Conservation (phyloP, 2,329 filamentous ascomycete genomes). For the Aureobasidium zeae region DNA sequence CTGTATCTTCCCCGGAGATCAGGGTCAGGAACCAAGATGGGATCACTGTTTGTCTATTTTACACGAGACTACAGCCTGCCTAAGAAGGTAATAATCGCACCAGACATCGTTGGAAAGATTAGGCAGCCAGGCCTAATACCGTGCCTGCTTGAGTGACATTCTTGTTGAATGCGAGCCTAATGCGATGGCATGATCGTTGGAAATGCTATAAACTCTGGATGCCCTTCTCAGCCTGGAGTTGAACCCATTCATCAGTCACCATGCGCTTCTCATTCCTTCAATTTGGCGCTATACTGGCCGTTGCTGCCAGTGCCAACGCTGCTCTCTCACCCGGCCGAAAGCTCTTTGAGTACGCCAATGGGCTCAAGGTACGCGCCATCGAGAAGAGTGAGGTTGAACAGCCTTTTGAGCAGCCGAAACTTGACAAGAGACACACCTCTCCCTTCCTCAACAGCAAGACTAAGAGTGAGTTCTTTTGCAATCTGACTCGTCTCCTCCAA, state of each 20-base stretch:
- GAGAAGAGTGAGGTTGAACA: slow-evolving; percentile 14
- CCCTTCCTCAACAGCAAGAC: slow-evolving; percentile 17
- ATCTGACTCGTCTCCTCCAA: background rate
- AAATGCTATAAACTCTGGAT: slow-evolving; percentile 6
- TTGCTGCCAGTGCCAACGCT: slow-evolving; percentile 10
- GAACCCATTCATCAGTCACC: background rate
- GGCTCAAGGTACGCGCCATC: slow-evolving; percentile 8
- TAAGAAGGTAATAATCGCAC: slow-evolving; percentile 8
- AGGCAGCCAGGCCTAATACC: background rate
- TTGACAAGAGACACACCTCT: slow-evolving; percentile 18
- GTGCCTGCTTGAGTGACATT: slow-evolving; percentile 4
- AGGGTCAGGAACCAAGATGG: slow-evolving; percentile 4
- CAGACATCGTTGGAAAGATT: background rate
- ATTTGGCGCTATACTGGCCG: slow-evolving; percentile 14
- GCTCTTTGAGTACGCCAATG: slow-evolving; percentile 12
- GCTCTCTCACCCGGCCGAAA: slow-evolving; percentile 14
- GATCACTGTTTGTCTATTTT: slow-evolving; percentile 8
- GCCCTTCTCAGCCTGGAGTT: background rate
- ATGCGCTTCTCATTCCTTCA: slow-evolving; percentile 14
- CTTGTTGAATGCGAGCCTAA: background rate
- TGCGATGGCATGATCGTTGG: background rate
- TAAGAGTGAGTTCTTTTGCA: slow-evolving; percentile 11
- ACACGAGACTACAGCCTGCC: slow-evolving; percentile 11
- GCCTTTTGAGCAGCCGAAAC: slow-evolving; percentile 16
- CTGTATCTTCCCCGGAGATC: background rate